Conservation (phyloP, 2,329 filamentous ascomycete species). For the Ilyonectria mors-panacis region DNA sequence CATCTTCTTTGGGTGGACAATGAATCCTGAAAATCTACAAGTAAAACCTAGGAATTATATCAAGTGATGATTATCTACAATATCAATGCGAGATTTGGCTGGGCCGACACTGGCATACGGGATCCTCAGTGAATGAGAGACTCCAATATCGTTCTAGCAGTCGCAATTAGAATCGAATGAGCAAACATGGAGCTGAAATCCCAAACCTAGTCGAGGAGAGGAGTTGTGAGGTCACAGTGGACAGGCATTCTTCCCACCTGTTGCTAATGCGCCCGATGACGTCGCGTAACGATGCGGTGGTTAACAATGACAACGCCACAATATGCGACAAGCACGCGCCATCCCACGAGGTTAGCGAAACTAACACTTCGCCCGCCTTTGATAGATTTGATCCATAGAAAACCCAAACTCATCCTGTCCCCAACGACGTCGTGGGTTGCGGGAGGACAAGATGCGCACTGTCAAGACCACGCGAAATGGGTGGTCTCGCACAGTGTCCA, state of each 20-base stretch:
- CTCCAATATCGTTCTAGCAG: too few relatives aligned
- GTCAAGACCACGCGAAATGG: background rate
- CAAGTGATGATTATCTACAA: too few relatives aligned
- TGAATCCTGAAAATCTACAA: too few relatives aligned
- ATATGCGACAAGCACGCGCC: background rate
- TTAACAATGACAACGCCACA: background rate
- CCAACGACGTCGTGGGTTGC: background rate
- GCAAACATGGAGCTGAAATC: background rate
- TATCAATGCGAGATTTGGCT: too few relatives aligned
- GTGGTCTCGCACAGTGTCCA: constrained; percentile 11
- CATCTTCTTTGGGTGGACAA: too few relatives aligned
- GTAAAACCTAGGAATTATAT: too few relatives aligned
- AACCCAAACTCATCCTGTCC: background rate
- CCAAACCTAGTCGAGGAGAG: background rate
- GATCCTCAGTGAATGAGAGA: too few relatives aligned
- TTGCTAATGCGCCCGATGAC: background rate
- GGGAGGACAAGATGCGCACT: constrained; percentile 13
- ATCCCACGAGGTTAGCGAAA: background rate
- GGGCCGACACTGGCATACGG: too few relatives aligned
- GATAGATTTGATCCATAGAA: background rate
- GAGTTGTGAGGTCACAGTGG: background rate
- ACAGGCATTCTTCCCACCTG: background rate
- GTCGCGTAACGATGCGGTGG: background rate
- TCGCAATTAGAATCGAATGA: too few relatives aligned
- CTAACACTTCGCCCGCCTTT: too few relatives aligned